A percentile compares a stretch with the other conserved stretches of the same genome.
Conservation (phyloP, 805 yeast genomes). For the Saturnispora serradocipensis region DNA sequence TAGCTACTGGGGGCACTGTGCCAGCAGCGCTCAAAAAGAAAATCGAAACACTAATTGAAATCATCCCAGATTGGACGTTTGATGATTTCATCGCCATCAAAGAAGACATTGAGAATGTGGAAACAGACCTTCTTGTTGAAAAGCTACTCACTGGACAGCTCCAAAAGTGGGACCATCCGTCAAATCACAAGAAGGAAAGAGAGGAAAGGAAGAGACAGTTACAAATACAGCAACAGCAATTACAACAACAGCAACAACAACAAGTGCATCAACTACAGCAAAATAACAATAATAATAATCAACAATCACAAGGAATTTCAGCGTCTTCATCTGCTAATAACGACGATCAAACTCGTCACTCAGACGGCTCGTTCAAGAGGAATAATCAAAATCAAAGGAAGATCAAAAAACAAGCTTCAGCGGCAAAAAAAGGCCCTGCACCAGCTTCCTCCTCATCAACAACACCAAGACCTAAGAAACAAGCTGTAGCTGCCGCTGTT, state of each 20-base stretch:
- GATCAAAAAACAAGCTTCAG: neutral
- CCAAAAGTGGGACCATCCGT: conserved; percentile 89
- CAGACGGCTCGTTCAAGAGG: conserved; percentile 5
- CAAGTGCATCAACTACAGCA: conserved; percentile 6
- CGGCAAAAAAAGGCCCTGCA: conserved; percentile 5
- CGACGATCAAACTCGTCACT: neutral
- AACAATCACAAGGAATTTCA: neutral
- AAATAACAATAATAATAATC: neutral
- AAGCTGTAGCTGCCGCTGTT: conserved; percentile 1
- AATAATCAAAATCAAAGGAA: conserved; percentile 2
- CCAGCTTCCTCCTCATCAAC: conserved; percentile 7
- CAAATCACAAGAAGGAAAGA: conserved; percentile 39
- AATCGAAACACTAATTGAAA: conserved; percentile 57
- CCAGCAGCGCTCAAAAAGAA: conserved; percentile 28
- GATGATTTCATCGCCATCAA: conserved; percentile 75
- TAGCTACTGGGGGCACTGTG: conserved; percentile 5
- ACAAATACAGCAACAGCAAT: conserved; percentile 4
- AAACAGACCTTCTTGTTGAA: conserved; percentile 72
- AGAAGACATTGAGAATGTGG: conserved; percentile 54
- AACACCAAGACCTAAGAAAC: conserved; percentile 11
- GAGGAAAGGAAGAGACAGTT: conserved; percentile 12
- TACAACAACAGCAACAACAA: conserved; percentile 9
- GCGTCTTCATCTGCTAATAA: neutral
- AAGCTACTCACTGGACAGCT: conserved; percentile 87
- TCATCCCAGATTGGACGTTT: conserved; percentile 91